Conservation (phyloP, 169 alveolate genomes). For the Eimeria necatrix region DNA sequence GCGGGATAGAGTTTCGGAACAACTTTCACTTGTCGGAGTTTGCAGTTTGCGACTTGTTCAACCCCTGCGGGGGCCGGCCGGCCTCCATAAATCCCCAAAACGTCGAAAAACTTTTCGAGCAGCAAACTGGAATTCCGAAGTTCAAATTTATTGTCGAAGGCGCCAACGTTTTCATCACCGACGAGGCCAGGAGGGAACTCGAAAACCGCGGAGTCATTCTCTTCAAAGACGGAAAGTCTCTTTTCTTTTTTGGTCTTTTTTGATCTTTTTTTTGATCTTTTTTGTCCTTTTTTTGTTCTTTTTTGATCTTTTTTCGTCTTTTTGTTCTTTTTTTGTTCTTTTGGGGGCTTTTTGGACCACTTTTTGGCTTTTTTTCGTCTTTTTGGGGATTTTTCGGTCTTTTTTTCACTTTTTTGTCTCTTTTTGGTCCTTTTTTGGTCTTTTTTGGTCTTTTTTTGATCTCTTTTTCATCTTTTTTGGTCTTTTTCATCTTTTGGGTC, state of each 20-base stretch:
- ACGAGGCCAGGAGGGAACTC: slow-evolving; percentile 90
- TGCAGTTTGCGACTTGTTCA: slow-evolving; percentile 87
- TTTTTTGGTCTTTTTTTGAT: too few relatives aligned
- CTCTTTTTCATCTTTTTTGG: background rate
- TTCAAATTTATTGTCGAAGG: slow-evolving; percentile 93
- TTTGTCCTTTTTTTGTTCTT: background rate
- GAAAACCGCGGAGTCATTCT: slow-evolving; percentile 89
- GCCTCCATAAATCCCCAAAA: slow-evolving; percentile 88
- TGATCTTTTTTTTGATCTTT: background rate
- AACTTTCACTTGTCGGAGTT: slow-evolving; percentile 85
- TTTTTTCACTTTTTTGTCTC: too few relatives aligned
- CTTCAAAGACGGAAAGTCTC: slow-evolving; percentile 90
- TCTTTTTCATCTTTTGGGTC: too few relatives aligned
- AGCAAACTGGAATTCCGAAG: slow-evolving; percentile 7
- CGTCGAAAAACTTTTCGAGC: too few relatives aligned
- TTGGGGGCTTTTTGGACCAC: too few relatives aligned
- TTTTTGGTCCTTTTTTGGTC: background rate
- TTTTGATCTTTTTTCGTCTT: background rate
- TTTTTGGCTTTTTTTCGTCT: too few relatives aligned
- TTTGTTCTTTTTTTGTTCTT: too few relatives aligned
- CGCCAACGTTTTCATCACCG: slow-evolving; percentile 93
- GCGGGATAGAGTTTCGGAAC: too few relatives aligned
- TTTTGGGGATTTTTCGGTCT: too few relatives aligned
- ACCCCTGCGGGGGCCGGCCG: slow-evolving; percentile 97
- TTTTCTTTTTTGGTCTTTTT: too few relatives aligned